phyloP scores from a whole-genome alignment of 257 asterid genomes.

The Ilex asprella region DNA sequence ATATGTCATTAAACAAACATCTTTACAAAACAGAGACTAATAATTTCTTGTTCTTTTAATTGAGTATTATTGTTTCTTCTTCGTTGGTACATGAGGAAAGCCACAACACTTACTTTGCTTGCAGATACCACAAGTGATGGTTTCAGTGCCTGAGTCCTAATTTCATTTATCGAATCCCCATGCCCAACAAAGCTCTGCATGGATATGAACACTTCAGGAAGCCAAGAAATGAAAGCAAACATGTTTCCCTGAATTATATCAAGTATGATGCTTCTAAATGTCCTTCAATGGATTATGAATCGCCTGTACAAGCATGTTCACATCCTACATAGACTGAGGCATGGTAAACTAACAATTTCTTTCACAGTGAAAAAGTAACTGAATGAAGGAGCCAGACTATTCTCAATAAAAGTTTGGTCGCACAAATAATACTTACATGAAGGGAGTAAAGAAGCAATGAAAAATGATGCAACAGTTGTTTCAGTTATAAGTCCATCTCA shows the following conservation, averaged over 20 bases:
- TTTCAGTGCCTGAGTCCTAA: conserved; percentile 80
- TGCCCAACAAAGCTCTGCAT: conserved; percentile 92
- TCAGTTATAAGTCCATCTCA: too few relatives aligned
- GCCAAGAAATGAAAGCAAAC: not conserved
- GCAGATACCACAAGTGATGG: conserved; percentile 95
- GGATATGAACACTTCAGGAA: conserved; percentile 1
- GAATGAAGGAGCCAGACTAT: too few relatives aligned
- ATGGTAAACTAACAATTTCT: too few relatives aligned
- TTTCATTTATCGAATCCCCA: conserved; percentile 93
- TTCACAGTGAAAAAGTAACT: too few relatives aligned
- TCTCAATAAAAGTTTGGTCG: too few relatives aligned
- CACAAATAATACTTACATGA: too few relatives aligned
- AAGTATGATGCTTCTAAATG: not conserved
- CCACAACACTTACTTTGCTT: conserved; percentile 60
- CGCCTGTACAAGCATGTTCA: not conserved
- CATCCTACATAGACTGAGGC: not conserved
- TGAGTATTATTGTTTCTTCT: not conserved
- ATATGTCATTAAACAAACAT: conserved; percentile 1
- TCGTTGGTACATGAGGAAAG: conserved; percentile 1
- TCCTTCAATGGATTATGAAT: not conserved
- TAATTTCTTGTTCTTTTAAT: not conserved
- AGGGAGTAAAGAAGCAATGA: too few relatives aligned
- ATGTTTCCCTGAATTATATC: not conserved
- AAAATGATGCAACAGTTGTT: too few relatives aligned
- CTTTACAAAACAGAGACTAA: not conserved